A percentile compares a stretch with the other conserved stretches of the same genome.
phyloP scores from a whole-genome alignment of 345 rosid species.

The Brassica carinata region DNA sequence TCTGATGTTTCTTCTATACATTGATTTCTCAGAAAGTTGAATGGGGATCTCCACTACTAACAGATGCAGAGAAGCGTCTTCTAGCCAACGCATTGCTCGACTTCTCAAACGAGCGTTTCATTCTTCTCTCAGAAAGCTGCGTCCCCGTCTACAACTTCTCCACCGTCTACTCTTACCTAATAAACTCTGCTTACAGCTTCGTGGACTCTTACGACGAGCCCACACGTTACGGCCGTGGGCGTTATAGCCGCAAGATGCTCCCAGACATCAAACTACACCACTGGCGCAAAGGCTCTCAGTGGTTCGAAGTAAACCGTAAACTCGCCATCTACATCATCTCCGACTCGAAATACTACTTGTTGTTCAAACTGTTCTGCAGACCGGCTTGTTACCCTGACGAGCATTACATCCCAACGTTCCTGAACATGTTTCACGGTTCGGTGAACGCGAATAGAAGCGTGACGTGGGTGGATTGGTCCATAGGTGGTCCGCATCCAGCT shows the following conservation, averaged over 20 bases:
- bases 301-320: slow-evolving; percentile 86
- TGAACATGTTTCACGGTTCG: slow-evolving; percentile 80
- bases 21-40: slow-evolving; percentile 55
- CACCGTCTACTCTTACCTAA: slow-evolving; percentile 75
- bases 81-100: slow-evolving; percentile 86
- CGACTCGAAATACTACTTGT: slow-evolving; percentile 64
- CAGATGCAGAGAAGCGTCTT: slow-evolving; percentile 91
- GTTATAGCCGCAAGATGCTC: slow-evolving; percentile 83
- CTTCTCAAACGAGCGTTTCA: slow-evolving; percentile 81
- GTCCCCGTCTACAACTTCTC: slow-evolving; percentile 85
- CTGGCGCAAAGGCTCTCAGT: slow-evolving; percentile 94
- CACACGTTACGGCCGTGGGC: slow-evolving; percentile 86
- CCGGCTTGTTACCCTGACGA: slow-evolving; percentile 98
- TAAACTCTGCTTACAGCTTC: slow-evolving; percentile 68
- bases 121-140: slow-evolving; percentile 96
- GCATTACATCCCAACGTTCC: slow-evolving; percentile 80
- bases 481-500: slow-evolving; percentile 89
- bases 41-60: slow-evolving; percentile 74
- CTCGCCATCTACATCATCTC: slow-evolving; percentile 65
- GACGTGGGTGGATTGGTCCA: slow-evolving; percentile 95
- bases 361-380: slow-evolving; percentile 73
- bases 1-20: slow-evolving; percentile 5
- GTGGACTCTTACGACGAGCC: slow-evolving; percentile 89
- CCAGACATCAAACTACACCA: slow-evolving; percentile 76
- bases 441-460: slow-evolving; percentile 69